phyloP scores from a whole-genome alignment of 345 rosid genomes.

The Cardamine chenopodiifolia region DNA sequence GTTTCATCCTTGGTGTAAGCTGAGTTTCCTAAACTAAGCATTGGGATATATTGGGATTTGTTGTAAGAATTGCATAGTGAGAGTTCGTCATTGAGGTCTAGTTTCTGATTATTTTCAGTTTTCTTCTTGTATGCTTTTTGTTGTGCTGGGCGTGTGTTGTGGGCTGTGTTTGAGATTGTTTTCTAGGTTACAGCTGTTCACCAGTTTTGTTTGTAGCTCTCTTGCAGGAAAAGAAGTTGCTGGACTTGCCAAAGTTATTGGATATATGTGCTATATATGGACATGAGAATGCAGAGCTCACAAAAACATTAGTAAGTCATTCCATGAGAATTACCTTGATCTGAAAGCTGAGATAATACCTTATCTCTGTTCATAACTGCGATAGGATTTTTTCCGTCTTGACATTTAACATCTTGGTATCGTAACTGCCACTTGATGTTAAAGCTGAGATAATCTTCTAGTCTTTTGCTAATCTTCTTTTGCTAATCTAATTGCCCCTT shows the following conservation, averaged over 20 bases:
- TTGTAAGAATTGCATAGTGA: neutral
- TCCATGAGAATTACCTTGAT: neutral
- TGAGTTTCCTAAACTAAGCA: neutral
- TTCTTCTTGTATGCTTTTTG: neutral
- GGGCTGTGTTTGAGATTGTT: constrained; percentile 1
- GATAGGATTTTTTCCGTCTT: neutral
- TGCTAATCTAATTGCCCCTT: constrained; percentile 5
- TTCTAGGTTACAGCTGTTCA: constrained; percentile 47
- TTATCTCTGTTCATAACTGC: constrained; percentile 4
- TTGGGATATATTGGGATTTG: neutral
- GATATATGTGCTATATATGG: constrained; percentile 92
- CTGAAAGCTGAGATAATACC: constrained; percentile 10
- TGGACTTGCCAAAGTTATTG: constrained; percentile 89
- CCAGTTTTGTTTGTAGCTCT: constrained; percentile 62
- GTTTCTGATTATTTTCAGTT: neutral
- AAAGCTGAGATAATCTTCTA: constrained; percentile 10
- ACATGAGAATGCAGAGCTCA: constrained; percentile 86
- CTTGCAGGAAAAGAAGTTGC: constrained; percentile 89
- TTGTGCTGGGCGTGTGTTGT: constrained; percentile 2
- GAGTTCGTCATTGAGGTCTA: neutral
- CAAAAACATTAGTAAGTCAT: constrained; percentile 67
- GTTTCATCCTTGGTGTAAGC: neutral
- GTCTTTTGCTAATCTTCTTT: constrained; percentile 14
- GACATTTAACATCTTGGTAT: constrained; percentile 2
- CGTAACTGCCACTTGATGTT: neutral